Percentiles rank a stretch among this genome's conserved stretches.
These are phyloP conservation scores for Lagerstroemia speciosa DNA, from an alignment of 345 rosid genomes.

Conservation along the genomic window DNA sequence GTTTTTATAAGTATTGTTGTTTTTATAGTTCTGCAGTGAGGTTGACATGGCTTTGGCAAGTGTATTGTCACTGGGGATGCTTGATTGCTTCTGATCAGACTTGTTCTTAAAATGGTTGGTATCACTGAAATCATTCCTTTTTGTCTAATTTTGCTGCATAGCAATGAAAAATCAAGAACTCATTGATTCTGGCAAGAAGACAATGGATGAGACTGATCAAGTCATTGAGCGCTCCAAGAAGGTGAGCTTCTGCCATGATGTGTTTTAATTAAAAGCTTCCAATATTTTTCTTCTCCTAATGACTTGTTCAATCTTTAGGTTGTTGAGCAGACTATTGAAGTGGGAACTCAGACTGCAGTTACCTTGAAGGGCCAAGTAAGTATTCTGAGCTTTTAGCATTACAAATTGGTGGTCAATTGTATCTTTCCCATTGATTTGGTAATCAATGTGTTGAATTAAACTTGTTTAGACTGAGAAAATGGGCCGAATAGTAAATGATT, in stretches of 20 bases:
- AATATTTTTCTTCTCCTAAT: constrained; percentile 1
- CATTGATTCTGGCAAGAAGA: constrained; percentile 59
- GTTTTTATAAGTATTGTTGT: neutral
- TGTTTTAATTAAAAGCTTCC: constrained; percentile 5
- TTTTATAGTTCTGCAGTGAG: neutral
- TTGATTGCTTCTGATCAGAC: neutral
- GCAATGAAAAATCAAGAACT: constrained; percentile 96
- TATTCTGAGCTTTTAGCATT: constrained; percentile 3
- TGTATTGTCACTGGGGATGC: neutral
- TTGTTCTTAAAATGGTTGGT: neutral
- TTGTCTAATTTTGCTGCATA: constrained; percentile 10
- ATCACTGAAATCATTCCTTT: neutral
- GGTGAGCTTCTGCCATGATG: constrained; percentile 24
- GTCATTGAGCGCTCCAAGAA: constrained; percentile 86
- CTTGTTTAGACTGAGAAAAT: constrained; percentile 89
- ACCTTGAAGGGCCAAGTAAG: constrained; percentile 92
- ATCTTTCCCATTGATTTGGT: neutral
- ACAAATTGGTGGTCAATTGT: neutral
- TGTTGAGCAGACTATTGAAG: constrained; percentile 95
- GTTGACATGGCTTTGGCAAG: neutral
- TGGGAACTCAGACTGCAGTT: constrained; percentile 92
- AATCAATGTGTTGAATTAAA: constrained; percentile 14
- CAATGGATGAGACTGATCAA: constrained; percentile 97
- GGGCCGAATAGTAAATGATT: constrained; percentile 93
- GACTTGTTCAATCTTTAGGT: constrained; percentile 32